Percentiles rank a stretch among this genome's conserved stretches.
Conservation (phyloP, 2,329 filamentous ascomycete species). For the Microsporum canis region DNA sequence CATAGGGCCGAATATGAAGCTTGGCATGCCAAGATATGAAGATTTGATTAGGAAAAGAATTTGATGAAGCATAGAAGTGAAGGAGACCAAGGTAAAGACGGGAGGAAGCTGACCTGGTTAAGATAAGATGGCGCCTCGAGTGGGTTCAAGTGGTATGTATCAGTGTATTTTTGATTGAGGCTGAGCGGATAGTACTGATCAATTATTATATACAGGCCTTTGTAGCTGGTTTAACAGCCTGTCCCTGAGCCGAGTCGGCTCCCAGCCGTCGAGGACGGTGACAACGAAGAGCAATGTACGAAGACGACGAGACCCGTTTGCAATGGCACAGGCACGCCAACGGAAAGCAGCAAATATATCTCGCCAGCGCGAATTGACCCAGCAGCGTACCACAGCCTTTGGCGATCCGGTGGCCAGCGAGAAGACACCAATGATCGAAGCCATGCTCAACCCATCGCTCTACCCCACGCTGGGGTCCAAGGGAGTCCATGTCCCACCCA, state of each 20-base stretch:
- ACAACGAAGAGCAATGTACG: conserved; percentile 6
- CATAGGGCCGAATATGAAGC: background rate
- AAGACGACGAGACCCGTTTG: conserved; percentile 57
- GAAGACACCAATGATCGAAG: conserved; percentile 70
- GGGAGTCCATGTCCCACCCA: background rate
- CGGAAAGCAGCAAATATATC: conserved; percentile 73
- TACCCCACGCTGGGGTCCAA: background rate
- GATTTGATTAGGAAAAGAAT: background rate
- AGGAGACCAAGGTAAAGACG: background rate
- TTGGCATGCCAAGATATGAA: background rate
- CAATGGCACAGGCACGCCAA: conserved; percentile 67
- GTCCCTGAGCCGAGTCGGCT: conserved; percentile 11
- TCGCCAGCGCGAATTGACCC: conserved; percentile 57
- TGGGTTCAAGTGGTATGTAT: conserved; percentile 33
- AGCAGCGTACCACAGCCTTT: conserved; percentile 51
- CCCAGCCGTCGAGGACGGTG: conserved; percentile 13
- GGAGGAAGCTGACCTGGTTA: background rate
- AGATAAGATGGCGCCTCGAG: conserved; percentile 54
- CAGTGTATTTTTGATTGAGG: background rate
- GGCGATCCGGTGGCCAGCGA: conserved; percentile 73
- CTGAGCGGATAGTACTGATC: background rate
- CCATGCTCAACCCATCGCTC: conserved; percentile 47
- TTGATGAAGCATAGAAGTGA: background rate
- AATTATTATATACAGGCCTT: conserved; percentile 15
- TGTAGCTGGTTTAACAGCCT: conserved; percentile 3